Evolutionary conservation across 345 rosid genomes (phyloP).

Genomic region (Tarenaya hassleriana): DNA sequence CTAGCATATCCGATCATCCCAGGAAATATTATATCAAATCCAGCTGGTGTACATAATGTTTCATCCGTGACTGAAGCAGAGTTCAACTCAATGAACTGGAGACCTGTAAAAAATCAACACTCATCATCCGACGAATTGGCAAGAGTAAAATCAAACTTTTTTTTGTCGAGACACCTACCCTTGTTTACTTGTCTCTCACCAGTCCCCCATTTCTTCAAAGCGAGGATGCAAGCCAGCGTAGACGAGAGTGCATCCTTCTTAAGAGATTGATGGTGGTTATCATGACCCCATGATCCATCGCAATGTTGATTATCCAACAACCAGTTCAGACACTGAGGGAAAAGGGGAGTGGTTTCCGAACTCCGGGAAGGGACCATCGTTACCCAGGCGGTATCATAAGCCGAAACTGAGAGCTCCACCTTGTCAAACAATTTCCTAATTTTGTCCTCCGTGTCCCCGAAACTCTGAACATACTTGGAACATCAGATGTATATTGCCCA

Average conservation of each 20-base stretch:
- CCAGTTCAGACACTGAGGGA: constrained; percentile 70
- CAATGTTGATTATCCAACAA: constrained; percentile 59
- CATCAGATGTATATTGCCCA: neutral
- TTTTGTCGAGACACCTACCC: constrained; percentile 29
- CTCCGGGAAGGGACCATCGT: constrained; percentile 74
- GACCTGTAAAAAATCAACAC: constrained; percentile 40
- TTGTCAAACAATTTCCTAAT: constrained; percentile 54
- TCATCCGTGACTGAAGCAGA: constrained; percentile 52
- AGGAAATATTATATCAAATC: constrained; percentile 76
- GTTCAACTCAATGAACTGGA: constrained; percentile 54
- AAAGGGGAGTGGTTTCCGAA: constrained; percentile 45
- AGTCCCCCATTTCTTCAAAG: constrained; percentile 65
- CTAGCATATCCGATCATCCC: constrained; percentile 73
- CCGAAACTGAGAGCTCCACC: constrained; percentile 58
- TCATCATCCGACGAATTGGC: neutral
- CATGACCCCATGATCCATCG: constrained; percentile 87
- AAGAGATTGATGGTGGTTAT: constrained; percentile 32
- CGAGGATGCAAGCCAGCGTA: constrained; percentile 75
- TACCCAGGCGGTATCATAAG: constrained; percentile 90
- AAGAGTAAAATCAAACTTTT: constrained; percentile 6
- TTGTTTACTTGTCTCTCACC: constrained; percentile 60
- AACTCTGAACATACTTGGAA: constrained; percentile 28
- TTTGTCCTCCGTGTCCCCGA: constrained; percentile 43
- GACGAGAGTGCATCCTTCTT: constrained; percentile 60
- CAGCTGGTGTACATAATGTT: constrained; percentile 47